Evolutionary conservation across 208 protist species (phyloP).

Genomic region (Leishmania mexicana): DNA sequence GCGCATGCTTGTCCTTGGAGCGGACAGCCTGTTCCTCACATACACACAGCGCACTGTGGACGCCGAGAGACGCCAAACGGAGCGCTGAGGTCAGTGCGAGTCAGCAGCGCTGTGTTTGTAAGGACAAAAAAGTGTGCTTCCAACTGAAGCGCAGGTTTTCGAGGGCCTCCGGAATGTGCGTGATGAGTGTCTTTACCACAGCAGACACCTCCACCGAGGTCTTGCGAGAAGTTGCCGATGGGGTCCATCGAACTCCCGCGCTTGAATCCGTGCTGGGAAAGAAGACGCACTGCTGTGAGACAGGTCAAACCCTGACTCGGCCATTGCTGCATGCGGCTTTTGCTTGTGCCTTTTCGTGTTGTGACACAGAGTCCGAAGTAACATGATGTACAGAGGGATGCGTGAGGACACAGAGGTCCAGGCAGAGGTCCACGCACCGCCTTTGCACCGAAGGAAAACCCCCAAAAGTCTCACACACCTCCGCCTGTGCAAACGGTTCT

Average conservation of each 20-base stretch:
- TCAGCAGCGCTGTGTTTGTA: conserved; percentile 53
- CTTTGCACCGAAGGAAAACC: too few relatives aligned
- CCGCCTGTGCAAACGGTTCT: too few relatives aligned
- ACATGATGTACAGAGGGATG: too few relatives aligned
- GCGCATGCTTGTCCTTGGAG: conserved; percentile 18
- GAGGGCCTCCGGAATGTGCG: conserved; percentile 45
- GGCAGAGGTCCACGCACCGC: too few relatives aligned
- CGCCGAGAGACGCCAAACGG: conserved; percentile 36
- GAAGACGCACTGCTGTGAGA: not conserved
- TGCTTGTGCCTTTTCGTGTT: too few relatives aligned
- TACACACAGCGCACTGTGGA: conserved; percentile 43
- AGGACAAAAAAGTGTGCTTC: conserved; percentile 50
- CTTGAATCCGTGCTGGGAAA: not conserved
- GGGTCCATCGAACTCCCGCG: not conserved
- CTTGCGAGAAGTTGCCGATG: conserved; percentile 59
- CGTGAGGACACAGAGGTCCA: too few relatives aligned
- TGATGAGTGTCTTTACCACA: conserved; percentile 42
- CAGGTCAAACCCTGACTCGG: too few relatives aligned
- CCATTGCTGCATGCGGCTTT: too few relatives aligned
- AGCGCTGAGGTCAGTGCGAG: conserved; percentile 24
- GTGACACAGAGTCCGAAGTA: too few relatives aligned
- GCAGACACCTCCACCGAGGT: conserved; percentile 70
- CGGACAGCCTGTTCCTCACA: conserved; percentile 29
- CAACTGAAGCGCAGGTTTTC: conserved; percentile 34
- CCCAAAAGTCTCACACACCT: too few relatives aligned